Evolutionary conservation across 176 grass and related monocot genomes (phyloP), one percentile per base, ranked within the genome.

Genomic region (Avena atlantica): DNA sequence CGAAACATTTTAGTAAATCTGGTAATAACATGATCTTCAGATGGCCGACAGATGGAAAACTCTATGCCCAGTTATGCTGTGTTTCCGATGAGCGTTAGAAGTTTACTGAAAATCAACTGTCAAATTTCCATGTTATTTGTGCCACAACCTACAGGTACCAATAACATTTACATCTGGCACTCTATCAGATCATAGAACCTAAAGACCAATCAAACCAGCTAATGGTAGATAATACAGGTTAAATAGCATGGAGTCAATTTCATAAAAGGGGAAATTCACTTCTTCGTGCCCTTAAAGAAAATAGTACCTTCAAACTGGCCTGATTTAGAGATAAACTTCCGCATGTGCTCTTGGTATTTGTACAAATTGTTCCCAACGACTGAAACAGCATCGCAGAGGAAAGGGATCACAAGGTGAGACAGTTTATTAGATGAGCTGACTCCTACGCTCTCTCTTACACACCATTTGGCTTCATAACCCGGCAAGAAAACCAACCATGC

Each of bases 361-460:
- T 93, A 98, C 50, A 98, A 84, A 67, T 92, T 98, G 86, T 90
- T 98, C 85, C 93, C 96, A 83, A 98, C 88, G 27, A 94, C 55
- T 67, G 93, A 98, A 86, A 98, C 78, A 83, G 93, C 80, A 88
- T 98, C 96, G 36, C 96, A 98, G 55, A 98, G 83, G 86, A 98
- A 98, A 85, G 91, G 81, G 66, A 92, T 81, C 69, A 98, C 89
- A 93, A 94, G 91, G 16, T 89, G 78, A 83, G 90, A 92, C 21
- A 95, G 53, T 87, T 83, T 89, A 84, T 89, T 81, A 88, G 87
- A 78, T 83, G 63, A 37, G 63, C 89, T 88, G 74, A 79, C 74
- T 83, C 86, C 65, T 84, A 55, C 16, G 80, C 31, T 73, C 76
- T 92, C 88, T 63, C 81, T 65, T 59, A 47, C 56, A 78, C 16